Evolutionary conservation across 1,284 basidiomycete genomes (phyloP).

Genomic region (Puccinia polysora): DNA sequence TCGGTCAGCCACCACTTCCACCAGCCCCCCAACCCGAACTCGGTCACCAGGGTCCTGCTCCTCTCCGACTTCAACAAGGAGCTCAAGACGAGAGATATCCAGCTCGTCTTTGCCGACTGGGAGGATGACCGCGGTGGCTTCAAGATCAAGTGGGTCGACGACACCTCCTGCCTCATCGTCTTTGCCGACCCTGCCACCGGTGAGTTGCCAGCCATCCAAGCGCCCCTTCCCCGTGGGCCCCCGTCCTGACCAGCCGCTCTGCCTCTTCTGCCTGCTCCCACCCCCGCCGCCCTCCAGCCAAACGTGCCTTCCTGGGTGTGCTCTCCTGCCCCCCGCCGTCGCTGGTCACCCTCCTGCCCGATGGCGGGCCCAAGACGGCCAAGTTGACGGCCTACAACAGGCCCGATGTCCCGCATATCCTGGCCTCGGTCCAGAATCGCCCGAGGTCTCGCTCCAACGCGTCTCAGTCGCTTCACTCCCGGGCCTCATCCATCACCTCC

Average conservation of each 20-base stretch:
- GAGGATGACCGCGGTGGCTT: slow-evolving; percentile 82
- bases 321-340: slow-evolving; percentile 74
- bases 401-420: slow-evolving; percentile 82
- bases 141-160: slow-evolving; percentile 98
- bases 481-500: slow-evolving; percentile 32
- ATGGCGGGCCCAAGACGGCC: slow-evolving; percentile 54
- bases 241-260: neutral
- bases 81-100: slow-evolving; percentile 95
- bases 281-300: slow-evolving; percentile 59
- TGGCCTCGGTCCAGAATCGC: slow-evolving; percentile 72
- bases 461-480: slow-evolving; percentile 42
- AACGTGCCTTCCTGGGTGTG: slow-evolving; percentile 86
- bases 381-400: slow-evolving; percentile 84
- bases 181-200: slow-evolving; percentile 64
- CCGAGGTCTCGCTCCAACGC: slow-evolving; percentile 51
- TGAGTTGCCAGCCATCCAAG: slow-evolving; percentile 51
- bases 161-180: slow-evolving; percentile 89
- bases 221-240: too few species aligned
- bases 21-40: slow-evolving; percentile 62
- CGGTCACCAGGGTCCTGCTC: slow-evolving; percentile 88
- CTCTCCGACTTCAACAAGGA: slow-evolving; percentile 86
- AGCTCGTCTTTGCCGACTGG: slow-evolving; percentile 82
- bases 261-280: slow-evolving; percentile 39
- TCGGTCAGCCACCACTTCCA: too few species aligned
- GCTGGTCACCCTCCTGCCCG: slow-evolving; percentile 61